Evolutionary conservation across 148 eudicot genomes (phyloP), one percentile per base, ranked within the genome.

Genomic region (Vaccinium darrowii): DNA sequence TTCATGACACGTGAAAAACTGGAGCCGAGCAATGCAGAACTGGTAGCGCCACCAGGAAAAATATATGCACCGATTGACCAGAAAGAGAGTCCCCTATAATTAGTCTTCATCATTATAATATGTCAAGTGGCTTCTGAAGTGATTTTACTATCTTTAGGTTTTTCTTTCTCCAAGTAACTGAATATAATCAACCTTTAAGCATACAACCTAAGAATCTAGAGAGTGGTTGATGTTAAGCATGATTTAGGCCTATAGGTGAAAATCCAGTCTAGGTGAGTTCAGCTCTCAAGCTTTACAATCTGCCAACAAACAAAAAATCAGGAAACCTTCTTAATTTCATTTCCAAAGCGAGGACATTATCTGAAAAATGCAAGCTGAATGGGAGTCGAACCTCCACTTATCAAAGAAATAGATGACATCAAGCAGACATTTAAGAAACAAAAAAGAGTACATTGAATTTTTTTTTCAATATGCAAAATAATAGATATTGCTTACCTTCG

Each of bases 401-500:
- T 9, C 18, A 52, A 50, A 0, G 81, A 30, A 78, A 62, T 14
- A n/a, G 36, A 43, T 8, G n/a, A 21, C 14, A 8, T 7, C 53
- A 33, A 33, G 21, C 8, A 9, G 47, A 78, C 33, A 13, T 15
- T 15, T 16, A 67, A 16, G 30, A 80, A 30, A 79, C 63, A 23
- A 8, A 39, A 30, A 49, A 50, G 47, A 60, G 57, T 14, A 21
- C 30, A 30, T 30, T 30, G 30, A 30, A 30, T 30, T 16, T 43
- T 74, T n/a, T 10, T 30, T 25, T 8, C 15, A 33, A 53, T 80
- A 18, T 57, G 2, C 21, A 56, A 7, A 50, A 75, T 62, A n/a
- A 43, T 12, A 63, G 8, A 69, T 36, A 63, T 47, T 76, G 60
- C 91, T 85, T 81, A 92, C 99, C 96, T 95, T 94, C 27, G 98